Base-by-base conservation (phyloP, 305 asterid species). In the Rubia tinctorum region DNA sequence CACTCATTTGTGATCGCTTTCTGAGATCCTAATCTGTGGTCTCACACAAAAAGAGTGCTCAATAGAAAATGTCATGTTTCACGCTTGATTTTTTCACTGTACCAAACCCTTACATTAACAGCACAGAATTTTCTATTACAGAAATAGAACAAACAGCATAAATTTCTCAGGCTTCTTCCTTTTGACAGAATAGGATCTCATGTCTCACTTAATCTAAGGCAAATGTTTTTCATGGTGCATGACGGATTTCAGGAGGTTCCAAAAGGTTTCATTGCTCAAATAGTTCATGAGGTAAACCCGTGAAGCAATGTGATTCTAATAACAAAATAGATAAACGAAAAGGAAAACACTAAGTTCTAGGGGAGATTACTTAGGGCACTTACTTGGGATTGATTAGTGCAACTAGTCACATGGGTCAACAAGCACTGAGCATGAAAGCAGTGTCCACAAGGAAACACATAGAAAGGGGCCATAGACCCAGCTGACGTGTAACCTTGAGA, bases 371-470 rank as follows among this genome's bases (percentile, higher is more conserved):
- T 63, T 76, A 55, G 22, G 77, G 78, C 66, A 86, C 97, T 87
- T 83, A 95, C 99, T 80, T 89, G 99, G 70, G 88, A 76, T 85
- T 80, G 96, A 80, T 75, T 87, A 49, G 96, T 90, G 83, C 96
- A 90, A 85, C 84, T 83, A 73, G 96, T 95, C 80, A 95, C 92
- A 62, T 95, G 99, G 47, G 96, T 91, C 80, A 95, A 86, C 90
- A 95, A 80, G 88, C 99, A 95, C 76, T 88, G 89, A 8, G 96
- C 88, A 64, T 95, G 99, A 82, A 92, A 95, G 76, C 98, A 84
- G 83, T 95, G 99, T 59, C 91, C 97, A 81, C 99, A 95, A 10
- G 99, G 99, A 76, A 95, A 95, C 79, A 90, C 98, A 74, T 95
- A 95, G 86, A 95, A 92, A 79, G 99, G 98, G 73, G 96, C 91